Evolutionary conservation across 208 protist species (phyloP).

Genomic region (Balamuthia mandrillaris): DNA sequence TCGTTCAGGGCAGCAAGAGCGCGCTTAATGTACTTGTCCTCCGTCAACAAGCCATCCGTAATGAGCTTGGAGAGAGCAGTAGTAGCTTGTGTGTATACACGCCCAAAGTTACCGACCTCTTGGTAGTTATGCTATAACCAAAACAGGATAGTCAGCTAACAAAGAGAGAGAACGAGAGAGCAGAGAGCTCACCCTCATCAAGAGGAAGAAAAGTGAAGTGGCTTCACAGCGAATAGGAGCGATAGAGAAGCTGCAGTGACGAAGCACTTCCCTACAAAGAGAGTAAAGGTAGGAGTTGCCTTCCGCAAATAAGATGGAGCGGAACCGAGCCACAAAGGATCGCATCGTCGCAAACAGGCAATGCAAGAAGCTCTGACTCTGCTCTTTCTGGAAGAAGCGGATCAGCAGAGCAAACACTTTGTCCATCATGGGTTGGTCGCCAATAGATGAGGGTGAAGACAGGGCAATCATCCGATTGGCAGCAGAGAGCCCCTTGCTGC

Average conservation of each 20-base stretch:
- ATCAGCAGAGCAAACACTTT: neutral
- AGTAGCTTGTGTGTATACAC: conserved; percentile 21
- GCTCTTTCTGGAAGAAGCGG: neutral
- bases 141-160: neutral
- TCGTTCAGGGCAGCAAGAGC: conserved; percentile 8
- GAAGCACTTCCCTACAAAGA: conserved; percentile 12
- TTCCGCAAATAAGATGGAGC: neutral
- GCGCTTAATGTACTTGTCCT: conserved; percentile 5
- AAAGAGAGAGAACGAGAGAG: neutral
- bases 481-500: too few relatives aligned
- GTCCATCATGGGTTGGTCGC: neutral
- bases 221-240: neutral
- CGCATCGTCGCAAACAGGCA: neutral
- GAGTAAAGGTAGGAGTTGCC: neutral
- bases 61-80: conserved; percentile 37
- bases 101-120: conserved; percentile 31
- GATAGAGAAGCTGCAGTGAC: neutral
- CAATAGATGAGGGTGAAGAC: too few relatives aligned
- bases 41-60: conserved; percentile 8
- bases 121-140: conserved; percentile 17
- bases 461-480: too few relatives aligned
- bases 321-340: neutral
- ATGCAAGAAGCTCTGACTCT: neutral
- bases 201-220: conserved; percentile 16
- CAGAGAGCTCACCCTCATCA: neutral